Conservation (phyloP, 352 stramenopile species). For the Globisporangium cystogenes region DNA sequence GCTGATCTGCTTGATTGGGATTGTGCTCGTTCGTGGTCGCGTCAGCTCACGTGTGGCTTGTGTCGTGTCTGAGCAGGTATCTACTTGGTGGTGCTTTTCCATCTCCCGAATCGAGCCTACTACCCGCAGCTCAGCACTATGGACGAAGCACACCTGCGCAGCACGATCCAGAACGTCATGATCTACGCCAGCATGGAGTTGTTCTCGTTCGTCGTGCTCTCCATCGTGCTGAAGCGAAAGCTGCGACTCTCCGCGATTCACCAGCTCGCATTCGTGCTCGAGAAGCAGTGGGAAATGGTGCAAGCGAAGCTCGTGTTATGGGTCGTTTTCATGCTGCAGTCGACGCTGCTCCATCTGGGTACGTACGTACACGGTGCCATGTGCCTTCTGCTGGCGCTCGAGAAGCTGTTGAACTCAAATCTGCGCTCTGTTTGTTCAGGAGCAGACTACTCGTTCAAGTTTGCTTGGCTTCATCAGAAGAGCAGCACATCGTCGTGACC, state of each 20-base stretch:
- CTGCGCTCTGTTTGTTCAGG: too few relatives aligned
- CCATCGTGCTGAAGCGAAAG: conserved; percentile 14
- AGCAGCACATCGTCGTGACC: too few relatives aligned
- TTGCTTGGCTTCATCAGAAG: too few relatives aligned
- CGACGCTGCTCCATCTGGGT: conserved; percentile 27
- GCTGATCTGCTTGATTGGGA: not conserved
- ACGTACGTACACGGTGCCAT: not conserved
- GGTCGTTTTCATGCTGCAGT: conserved; percentile 32
- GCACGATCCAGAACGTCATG: conserved; percentile 21
- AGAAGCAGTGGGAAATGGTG: conserved; percentile 21
- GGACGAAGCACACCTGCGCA: conserved; percentile 7
- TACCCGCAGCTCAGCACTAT: conserved; percentile 22
- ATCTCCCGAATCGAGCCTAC: conserved; percentile 25
- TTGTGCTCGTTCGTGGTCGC: not conserved
- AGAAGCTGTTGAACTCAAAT: too few relatives aligned
- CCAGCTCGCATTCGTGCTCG: conserved; percentile 35
- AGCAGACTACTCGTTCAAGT: too few relatives aligned
- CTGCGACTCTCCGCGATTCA: conserved; percentile 18
- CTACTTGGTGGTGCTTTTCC: conserved; percentile 19
- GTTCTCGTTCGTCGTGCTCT: conserved; percentile 25
- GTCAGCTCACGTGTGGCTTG: not conserved
- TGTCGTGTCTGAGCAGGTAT: conserved; percentile 7
- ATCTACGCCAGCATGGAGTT: conserved; percentile 33
- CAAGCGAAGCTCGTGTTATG: conserved; percentile 34
- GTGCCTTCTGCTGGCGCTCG: too few relatives aligned